Conservation (phyloP, 1,139 yeast genomes). For the Scheffersomyces lignicola region DNA sequence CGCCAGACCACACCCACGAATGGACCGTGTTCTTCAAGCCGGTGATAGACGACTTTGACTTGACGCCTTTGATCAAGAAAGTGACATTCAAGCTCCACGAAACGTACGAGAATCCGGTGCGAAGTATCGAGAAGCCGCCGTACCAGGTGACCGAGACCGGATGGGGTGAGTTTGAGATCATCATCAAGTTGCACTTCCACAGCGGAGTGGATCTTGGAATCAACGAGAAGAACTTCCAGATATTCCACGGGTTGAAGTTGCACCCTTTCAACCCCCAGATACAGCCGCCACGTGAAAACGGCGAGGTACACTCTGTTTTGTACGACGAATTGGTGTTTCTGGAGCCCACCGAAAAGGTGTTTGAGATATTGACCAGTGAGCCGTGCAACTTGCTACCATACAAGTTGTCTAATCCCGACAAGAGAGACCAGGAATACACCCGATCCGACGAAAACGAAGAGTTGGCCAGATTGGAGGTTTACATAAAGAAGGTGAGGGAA, state of each 20-base stretch:
- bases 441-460: constrained; percentile 71
- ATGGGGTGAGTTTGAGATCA: constrained; percentile 98
- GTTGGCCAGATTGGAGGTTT: constrained; percentile 68
- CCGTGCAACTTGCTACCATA: constrained; percentile 78
- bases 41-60: constrained; percentile 71
- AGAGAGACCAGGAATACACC: constrained; percentile 43
- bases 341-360: constrained; percentile 91
- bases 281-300: constrained; percentile 38
- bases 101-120: constrained; percentile 81
- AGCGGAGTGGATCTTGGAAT: constrained; percentile 64
- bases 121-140: constrained; percentile 87
- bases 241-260: constrained; percentile 85
- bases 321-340: constrained; percentile 93
- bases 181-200: constrained; percentile 81
- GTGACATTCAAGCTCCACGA: constrained; percentile 95
- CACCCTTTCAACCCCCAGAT: constrained; percentile 76
- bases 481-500: constrained; percentile 58
- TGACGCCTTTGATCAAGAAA: constrained; percentile 80
- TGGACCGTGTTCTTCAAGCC: constrained; percentile 96
- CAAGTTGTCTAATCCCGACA: constrained; percentile 44
- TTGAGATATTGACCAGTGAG: constrained; percentile 69
- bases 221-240: constrained; percentile 81
- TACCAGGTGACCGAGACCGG: constrained; percentile 97
- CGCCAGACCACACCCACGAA: constrained; percentile 87
- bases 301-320: constrained; percentile 62